Evolutionary conservation across 768 basidiomycete genomes (phyloP).

Genomic region (Termitomyces sp.): DNA sequence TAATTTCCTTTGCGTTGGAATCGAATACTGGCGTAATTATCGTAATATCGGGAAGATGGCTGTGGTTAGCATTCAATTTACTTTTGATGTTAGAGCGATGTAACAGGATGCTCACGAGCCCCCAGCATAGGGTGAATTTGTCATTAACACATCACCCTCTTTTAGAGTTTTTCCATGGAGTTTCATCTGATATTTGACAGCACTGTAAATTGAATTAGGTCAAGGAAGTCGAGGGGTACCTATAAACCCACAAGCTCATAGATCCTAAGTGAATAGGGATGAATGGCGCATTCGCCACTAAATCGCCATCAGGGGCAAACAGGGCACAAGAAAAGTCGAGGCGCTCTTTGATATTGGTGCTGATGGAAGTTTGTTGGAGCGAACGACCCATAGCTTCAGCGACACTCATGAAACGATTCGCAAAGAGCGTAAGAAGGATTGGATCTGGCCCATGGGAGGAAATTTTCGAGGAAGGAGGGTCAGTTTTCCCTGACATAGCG

Average conservation of each 20-base stretch:
- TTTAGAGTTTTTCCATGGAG: slow-evolving; percentile 64
- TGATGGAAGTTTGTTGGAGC: slow-evolving; percentile 85
- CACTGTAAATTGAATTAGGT: slow-evolving; percentile 33
- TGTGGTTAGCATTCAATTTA: slow-evolving; percentile 9
- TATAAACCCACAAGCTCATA: slow-evolving; percentile 76
- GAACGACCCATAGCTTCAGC: slow-evolving; percentile 95
- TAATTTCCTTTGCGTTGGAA: slow-evolving; percentile 58
- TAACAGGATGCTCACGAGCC: slow-evolving; percentile 60
- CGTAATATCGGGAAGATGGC: slow-evolving; percentile 72
- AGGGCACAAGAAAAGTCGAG: slow-evolving; percentile 94
- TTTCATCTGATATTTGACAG: slow-evolving; percentile 87
- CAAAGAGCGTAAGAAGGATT: slow-evolving; percentile 85
- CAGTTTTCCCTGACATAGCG: not conserved
- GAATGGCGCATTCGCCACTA: slow-evolving; percentile 93
- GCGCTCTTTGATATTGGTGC: slow-evolving; percentile 94
- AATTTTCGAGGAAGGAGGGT: slow-evolving; percentile 8
- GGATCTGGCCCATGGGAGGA: slow-evolving; percentile 61
- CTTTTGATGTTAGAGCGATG: not conserved
- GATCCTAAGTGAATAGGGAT: slow-evolving; percentile 85
- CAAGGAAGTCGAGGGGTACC: not conserved
- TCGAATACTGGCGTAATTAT: slow-evolving; percentile 91
- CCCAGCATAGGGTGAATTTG: slow-evolving; percentile 85
- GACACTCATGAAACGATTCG: slow-evolving; percentile 96
- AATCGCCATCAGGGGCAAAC: slow-evolving; percentile 90
- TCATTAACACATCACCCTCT: slow-evolving; percentile 91